Evolutionary conservation across 352 stramenopile species (phyloP), one percentile per base, ranked within the genome.

Genomic region (Phytophthora pistaciae): DNA sequence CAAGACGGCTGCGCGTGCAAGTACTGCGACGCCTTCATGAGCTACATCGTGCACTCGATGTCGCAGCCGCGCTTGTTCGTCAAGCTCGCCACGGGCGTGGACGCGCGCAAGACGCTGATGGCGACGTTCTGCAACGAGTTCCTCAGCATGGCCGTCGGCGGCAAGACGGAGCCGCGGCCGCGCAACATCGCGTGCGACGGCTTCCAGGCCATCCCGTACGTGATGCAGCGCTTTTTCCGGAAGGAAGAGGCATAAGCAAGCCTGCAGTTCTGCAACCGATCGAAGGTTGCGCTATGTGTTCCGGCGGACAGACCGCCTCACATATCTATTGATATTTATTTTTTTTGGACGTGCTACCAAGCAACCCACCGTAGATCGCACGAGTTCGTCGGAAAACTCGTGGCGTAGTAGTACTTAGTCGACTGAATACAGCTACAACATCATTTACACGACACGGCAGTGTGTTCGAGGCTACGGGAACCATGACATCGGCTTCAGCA

Each of bases 1-100:
- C 55, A 66, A 21, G 58, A 56, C 65, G 69, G 60, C 18, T 60
- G 65, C 31, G 64, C 59, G 25, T 87, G 80, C 71, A 74, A 74
- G 56, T 88, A 83, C 65, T 88, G 80, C 56, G 68, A 84, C 52
- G 60, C 58, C 11, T 86, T 83, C 72, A 86, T 88, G 78, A 70
- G 67, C 66, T 88, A 74, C 70, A 84, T 88, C 44, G 76, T 85
- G 55, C 81, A 83, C 64, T 83, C 68, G 23, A 72, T 88, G 67
- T 75, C 78, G 27, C 80, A 88, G 62, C 80, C 80, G n/a, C 78
- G 80, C 9, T 62, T 86, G 70, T 58, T 86, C 23, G 75, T 88
- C 16, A 83, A 84, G 54, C 44, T 88, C 20, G 68, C 58, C 23
- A 84, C 78, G 10, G 62, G 73, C 23, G 74, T 79, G 46, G 70